Conservation (phyloP, 805 yeast genomes). For the Debaryomyces hansenii region DNA sequence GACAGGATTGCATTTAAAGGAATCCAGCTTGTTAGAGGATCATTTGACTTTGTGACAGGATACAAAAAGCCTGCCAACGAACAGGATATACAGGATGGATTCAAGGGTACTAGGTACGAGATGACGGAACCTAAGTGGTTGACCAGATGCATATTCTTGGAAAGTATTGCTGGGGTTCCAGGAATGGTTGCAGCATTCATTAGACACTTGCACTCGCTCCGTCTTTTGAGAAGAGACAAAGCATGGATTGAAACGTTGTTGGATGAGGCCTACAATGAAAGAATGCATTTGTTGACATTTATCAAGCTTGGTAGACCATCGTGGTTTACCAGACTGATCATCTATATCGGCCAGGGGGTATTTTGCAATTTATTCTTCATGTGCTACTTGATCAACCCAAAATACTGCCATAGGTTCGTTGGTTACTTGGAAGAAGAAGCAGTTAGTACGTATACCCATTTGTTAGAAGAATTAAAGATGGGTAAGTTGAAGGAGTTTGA, state of each 20-base stretch:
- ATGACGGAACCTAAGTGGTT: conserved; percentile 70
- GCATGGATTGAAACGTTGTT: conserved; percentile 74
- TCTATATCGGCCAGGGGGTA: conserved; percentile 68
- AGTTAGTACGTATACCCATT: conserved; percentile 63
- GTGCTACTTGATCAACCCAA: conserved; percentile 57
- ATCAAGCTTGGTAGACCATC: conserved; percentile 65
- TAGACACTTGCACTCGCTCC: conserved; percentile 63
- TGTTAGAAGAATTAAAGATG: conserved; percentile 51
- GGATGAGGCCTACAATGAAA: conserved; percentile 77
- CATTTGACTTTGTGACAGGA: conserved; percentile 66
- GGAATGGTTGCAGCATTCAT: conserved; percentile 75
- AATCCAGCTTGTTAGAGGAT: conserved; percentile 43
- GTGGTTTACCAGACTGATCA: conserved; percentile 51
- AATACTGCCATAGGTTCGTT: conserved; percentile 71
- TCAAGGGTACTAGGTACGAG: conserved; percentile 41
- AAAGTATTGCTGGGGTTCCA: conserved; percentile 78
- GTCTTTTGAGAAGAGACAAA: conserved; percentile 63
- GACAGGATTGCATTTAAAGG: conserved; percentile 55
- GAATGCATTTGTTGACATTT: conserved; percentile 74
- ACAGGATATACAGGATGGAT: conserved; percentile 22
- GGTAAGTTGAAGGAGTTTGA: conserved; percentile 53
- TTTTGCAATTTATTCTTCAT: conserved; percentile 67
- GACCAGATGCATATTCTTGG: conserved; percentile 60
- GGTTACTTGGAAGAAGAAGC: conserved; percentile 81
- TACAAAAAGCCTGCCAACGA: conserved; percentile 54